These are phyloP conservation scores for Pinus tabuliformis DNA, from an alignment of 75 land plant species.

Conservation along the genomic window DNA sequence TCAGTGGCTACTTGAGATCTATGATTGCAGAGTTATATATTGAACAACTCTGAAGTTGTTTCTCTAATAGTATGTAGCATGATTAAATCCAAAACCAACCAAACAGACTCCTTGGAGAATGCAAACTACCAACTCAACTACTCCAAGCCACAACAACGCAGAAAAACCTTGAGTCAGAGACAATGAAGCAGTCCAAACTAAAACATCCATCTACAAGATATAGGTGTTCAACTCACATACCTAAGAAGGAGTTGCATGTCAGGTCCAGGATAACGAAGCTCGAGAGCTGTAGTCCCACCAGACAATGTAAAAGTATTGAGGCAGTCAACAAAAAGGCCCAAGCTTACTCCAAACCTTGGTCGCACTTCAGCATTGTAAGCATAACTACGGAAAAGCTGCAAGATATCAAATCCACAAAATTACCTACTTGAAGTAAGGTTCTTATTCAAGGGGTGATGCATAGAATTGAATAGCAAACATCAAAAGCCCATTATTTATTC, in stretches of 20 bases:
- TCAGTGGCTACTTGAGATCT: not conserved
- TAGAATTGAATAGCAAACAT: not conserved
- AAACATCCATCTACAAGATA: not conserved
- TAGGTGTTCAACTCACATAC: constrained; percentile 27
- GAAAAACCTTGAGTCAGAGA: not conserved
- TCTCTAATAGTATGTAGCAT: not conserved
- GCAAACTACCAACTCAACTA: not conserved
- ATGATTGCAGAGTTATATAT: not conserved
- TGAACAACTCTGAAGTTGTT: not conserved
- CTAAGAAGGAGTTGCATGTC: constrained; percentile 96
- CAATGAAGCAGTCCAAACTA: constrained; percentile 9
- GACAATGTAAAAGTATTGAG: constrained; percentile 76
- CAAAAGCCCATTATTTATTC: too few relatives aligned
- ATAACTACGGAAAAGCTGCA: constrained; percentile 80
- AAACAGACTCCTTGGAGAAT: not conserved
- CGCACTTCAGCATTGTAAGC: constrained; percentile 72
- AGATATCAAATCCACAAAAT: not conserved
- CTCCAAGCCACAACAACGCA: not conserved
- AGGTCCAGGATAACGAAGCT: constrained; percentile 87
- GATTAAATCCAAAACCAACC: not conserved
- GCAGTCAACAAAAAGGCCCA: constrained; percentile 83
- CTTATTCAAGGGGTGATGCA: not conserved
- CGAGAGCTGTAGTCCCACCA: constrained; percentile 52
- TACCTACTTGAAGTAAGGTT: not conserved
- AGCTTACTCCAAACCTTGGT: constrained; percentile 89